Evolutionary conservation across 805 yeast species (phyloP).

Genomic region (Henningerozyma blattae): DNA sequence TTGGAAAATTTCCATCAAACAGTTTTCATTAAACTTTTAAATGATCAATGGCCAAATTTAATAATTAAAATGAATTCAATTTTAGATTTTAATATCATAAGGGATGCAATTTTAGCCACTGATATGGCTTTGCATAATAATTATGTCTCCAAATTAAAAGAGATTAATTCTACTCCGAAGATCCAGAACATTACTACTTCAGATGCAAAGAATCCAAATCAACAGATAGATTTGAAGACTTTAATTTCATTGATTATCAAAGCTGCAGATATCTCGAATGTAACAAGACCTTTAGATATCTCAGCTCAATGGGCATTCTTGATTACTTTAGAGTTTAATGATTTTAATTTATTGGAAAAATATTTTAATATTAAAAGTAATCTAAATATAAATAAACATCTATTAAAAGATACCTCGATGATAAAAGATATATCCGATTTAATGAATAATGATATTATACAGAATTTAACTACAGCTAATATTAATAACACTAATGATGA

Average conservation of each 20-base stretch:
- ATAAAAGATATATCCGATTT: too few species aligned
- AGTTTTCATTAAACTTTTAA: constrained; percentile 41
- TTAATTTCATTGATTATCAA: constrained; percentile 65
- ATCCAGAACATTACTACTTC: too few species aligned
- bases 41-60: constrained; percentile 40
- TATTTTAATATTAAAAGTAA: not conserved
- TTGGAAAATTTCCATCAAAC: constrained; percentile 75
- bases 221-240: constrained; percentile 28
- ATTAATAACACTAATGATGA: not conserved
- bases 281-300: constrained; percentile 63
- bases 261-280: constrained; percentile 94
- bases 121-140: constrained; percentile 87
- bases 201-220: constrained; percentile 7
- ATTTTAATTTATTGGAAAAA: constrained; percentile 42
- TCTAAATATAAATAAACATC: not conserved
- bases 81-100: constrained; percentile 8
- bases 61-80: constrained; percentile 6
- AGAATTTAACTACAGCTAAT: not conserved
- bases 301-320: constrained; percentile 81
- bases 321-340: constrained; percentile 66
- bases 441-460: too few species aligned
- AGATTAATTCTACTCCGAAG: constrained; percentile 15
- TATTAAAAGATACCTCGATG: constrained; percentile 2
- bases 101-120: constrained; percentile 52
- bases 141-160: constrained; percentile 45